Evolutionary conservation across 2,329 filamentous ascomycete species (phyloP).

Genomic region (Curvularia verruculosa): DNA sequence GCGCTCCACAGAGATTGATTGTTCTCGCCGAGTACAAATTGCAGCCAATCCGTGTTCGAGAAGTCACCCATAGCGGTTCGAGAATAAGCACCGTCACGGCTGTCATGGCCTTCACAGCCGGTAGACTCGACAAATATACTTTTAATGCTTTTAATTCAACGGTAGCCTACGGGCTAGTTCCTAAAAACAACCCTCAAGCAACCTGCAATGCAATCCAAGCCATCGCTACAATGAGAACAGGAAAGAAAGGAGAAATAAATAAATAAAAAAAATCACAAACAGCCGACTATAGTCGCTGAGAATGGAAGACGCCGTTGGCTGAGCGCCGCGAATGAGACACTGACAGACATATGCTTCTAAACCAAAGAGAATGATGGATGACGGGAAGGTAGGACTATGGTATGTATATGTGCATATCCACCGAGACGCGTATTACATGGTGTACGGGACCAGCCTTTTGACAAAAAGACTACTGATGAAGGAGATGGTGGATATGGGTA

Average conservation of each 20-base stretch:
- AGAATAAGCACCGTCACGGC: not conserved
- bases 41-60: constrained; percentile 1
- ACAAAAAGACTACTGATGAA: constrained; percentile 16
- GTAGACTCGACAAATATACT: not conserved
- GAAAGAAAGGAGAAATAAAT: too few species aligned
- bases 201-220: constrained; percentile 10
- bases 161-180: constrained; percentile 4
- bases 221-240: constrained; percentile 12
- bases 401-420: constrained; percentile 21
- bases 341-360: constrained; percentile 11
- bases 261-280: constrained; percentile 5
- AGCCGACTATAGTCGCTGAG: constrained; percentile 8
- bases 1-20: constrained; percentile 6
- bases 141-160: constrained; percentile 7
- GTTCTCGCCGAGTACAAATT: not conserved
- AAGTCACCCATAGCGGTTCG: not conserved
- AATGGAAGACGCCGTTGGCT: constrained; percentile 11
- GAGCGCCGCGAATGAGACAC: constrained; percentile 7
- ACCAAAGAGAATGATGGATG: constrained; percentile 11
- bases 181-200: constrained; percentile 10
- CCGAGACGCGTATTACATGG: constrained; percentile 24
- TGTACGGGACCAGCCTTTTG: constrained; percentile 23
- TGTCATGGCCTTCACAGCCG: not conserved
- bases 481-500: constrained; percentile 13
- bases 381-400: constrained; percentile 15